These are phyloP conservation scores for Bacidia rubella DNA, from an alignment of 495 filamentous ascomycete species.

Conservation along the genomic window DNA sequence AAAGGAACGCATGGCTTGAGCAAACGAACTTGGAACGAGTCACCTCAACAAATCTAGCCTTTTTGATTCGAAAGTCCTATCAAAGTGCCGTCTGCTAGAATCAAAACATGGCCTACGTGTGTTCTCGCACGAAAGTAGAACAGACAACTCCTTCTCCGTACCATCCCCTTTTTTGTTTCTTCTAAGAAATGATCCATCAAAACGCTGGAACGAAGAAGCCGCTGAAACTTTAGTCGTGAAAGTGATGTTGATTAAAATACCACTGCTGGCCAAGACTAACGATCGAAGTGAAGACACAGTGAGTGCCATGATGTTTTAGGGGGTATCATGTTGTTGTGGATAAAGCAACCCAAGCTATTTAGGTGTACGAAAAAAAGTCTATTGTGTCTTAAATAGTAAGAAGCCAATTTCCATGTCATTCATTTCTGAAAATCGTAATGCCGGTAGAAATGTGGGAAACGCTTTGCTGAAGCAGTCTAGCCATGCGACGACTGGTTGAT, in stretches of 20 bases:
- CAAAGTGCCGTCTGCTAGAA: too few relatives aligned
- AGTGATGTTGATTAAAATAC: background rate
- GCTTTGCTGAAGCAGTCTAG: background rate
- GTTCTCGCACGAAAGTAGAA: too few relatives aligned
- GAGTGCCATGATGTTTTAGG: conserved; percentile 7
- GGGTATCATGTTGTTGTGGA: conserved; percentile 14
- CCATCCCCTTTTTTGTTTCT: too few relatives aligned
- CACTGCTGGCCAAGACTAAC: background rate
- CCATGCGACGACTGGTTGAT: too few relatives aligned
- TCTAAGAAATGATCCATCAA: too few relatives aligned
- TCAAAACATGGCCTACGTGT: too few relatives aligned
- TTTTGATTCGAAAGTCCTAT: too few relatives aligned
- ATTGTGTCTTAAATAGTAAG: background rate
- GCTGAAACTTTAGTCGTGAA: background rate
- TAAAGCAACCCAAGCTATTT: background rate
- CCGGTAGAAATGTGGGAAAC: background rate
- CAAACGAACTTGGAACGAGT: too few relatives aligned
- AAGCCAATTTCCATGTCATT: conserved; percentile 1
- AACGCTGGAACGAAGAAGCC: too few relatives aligned
- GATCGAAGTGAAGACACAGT: background rate
- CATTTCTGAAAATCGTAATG: background rate
- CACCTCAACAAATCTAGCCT: too few relatives aligned
- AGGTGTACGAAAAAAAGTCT: background rate
- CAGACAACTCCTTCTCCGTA: too few relatives aligned
- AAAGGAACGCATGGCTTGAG: too few relatives aligned